Conservation (phyloP, 2,329 filamentous ascomycete species). For the Trichophaea hybrida region DNA sequence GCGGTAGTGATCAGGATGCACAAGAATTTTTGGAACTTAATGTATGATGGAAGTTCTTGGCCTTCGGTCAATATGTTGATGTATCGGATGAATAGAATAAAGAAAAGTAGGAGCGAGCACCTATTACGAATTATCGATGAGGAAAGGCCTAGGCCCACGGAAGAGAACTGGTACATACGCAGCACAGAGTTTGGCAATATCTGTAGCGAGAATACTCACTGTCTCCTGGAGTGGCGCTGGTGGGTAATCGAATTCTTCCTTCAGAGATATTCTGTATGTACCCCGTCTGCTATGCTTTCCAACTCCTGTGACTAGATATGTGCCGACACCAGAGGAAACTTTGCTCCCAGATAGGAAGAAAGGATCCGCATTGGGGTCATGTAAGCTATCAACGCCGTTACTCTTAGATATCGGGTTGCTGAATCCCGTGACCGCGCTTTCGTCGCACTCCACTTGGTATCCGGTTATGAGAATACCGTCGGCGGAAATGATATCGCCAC, state of each 20-base stretch:
- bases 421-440: slow-evolving; percentile 59
- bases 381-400: slow-evolving; percentile 40
- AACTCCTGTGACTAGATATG: slow-evolving; percentile 41
- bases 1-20: slow-evolving; percentile 34
- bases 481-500: slow-evolving; percentile 55
- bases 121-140: no score
- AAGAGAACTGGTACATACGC: slow-evolving; percentile 32
- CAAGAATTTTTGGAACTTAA: no score
- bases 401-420: slow-evolving; percentile 58
- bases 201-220: slow-evolving; percentile 38
- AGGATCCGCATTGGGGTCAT: slow-evolving; percentile 45
- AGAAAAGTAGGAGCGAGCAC: slow-evolving; percentile 32
- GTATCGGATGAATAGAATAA: slow-evolving; percentile 28
- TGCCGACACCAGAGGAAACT: slow-evolving; percentile 41
- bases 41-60: slow-evolving; percentile 31
- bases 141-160: no score
- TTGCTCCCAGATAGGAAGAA: slow-evolving; percentile 48
- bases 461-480: slow-evolving; percentile 56
- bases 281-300: slow-evolving; percentile 43
- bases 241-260: slow-evolving; percentile 40
- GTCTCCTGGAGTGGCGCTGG: slow-evolving; percentile 43
- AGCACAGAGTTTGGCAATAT: slow-evolving; percentile 39
- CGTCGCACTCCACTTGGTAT: slow-evolving; percentile 54
- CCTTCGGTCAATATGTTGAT: slow-evolving; percentile 21
- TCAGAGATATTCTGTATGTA: slow-evolving; percentile 43